Conservation (phyloP, 1,284 basidiomycete genomes). For the Cutaneotrichosporon cavernicola region DNA sequence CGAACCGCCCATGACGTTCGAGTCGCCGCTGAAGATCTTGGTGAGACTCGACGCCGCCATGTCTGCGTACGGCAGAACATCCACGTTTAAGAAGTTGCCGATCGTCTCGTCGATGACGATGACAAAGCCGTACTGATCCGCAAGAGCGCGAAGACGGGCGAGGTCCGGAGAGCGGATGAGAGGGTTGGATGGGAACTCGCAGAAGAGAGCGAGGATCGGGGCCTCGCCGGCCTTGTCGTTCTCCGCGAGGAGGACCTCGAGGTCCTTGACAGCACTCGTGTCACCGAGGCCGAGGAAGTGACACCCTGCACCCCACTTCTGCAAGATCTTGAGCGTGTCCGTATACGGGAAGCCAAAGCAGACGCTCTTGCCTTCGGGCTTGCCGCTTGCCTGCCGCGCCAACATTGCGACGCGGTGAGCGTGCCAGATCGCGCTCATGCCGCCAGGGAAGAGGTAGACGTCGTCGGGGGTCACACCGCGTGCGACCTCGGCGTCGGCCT, state of each 20-base stretch:
- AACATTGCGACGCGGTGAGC: conserved; percentile 73
- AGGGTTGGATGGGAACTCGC: conserved; percentile 93
- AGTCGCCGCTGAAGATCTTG: conserved; percentile 92
- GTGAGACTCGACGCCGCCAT: conserved; percentile 91
- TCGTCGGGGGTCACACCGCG: conserved; percentile 70
- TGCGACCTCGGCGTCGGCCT: conserved; percentile 35
- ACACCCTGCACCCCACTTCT: conserved; percentile 96
- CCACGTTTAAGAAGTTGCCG: conserved; percentile 94
- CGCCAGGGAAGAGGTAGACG: conserved; percentile 81
- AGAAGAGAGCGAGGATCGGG: conserved; percentile 58
- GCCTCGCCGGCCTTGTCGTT: conserved; percentile 38
- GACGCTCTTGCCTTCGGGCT: conserved; percentile 69
- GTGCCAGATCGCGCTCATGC: conserved; percentile 92
- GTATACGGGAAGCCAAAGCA: conserved; percentile 97
- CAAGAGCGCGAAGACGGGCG: conserved; percentile 71
- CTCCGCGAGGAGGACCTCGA: conserved; percentile 64
- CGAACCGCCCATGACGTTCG: conserved; percentile 97
- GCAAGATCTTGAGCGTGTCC: conserved; percentile 92
- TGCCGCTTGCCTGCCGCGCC: conserved; percentile 50
- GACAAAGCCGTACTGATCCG: conserved; percentile 84
- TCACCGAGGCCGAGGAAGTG: conserved; percentile 84
- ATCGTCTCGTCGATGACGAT: conserved; percentile 94
- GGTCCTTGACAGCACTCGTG: conserved; percentile 69
- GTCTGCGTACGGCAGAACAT: conserved; percentile 85
- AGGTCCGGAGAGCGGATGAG: conserved; percentile 82